phyloP scores from a whole-genome alignment of 257 asterid species.

The Cynanchum wilfordii region DNA sequence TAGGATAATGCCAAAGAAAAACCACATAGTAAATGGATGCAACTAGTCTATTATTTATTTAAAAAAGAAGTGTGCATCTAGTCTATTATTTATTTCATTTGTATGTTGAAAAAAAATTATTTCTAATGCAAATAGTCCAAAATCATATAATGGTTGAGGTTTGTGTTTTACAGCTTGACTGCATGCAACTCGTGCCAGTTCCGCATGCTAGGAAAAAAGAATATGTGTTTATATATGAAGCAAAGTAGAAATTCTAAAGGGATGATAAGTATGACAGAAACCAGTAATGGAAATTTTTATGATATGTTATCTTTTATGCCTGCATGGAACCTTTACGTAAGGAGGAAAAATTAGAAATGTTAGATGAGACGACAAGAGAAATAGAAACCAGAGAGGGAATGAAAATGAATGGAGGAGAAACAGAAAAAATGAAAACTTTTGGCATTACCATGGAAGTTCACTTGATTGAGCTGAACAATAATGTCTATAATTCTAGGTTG shows the following conservation, averaged over 20 bases:
- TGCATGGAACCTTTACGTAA: neutral
- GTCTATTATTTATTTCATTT: too few relatives aligned
- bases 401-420: neutral
- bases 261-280: neutral
- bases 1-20: too few relatives aligned
- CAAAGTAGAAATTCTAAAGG: neutral
- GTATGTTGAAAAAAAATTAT: too few relatives aligned
- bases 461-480: neutral
- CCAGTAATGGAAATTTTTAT: neutral
- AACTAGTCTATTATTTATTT: too few relatives aligned
- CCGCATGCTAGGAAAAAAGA: too few relatives aligned
- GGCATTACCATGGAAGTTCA: neutral
- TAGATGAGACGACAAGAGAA: neutral
- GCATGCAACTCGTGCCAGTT: too few relatives aligned
- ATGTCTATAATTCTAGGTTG: too few relatives aligned
- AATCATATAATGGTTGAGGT: too few relatives aligned
- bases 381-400: neutral
- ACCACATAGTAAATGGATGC: too few relatives aligned
- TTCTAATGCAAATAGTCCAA: too few relatives aligned
- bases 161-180: too few relatives aligned
- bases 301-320: neutral
- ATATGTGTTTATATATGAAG: neutral
- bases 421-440: neutral
- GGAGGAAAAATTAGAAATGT: neutral
- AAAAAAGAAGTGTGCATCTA: too few relatives aligned